Base-by-base conservation (phyloP, 495 filamentous ascomycete species). In the Endocarpon pusillum region DNA sequence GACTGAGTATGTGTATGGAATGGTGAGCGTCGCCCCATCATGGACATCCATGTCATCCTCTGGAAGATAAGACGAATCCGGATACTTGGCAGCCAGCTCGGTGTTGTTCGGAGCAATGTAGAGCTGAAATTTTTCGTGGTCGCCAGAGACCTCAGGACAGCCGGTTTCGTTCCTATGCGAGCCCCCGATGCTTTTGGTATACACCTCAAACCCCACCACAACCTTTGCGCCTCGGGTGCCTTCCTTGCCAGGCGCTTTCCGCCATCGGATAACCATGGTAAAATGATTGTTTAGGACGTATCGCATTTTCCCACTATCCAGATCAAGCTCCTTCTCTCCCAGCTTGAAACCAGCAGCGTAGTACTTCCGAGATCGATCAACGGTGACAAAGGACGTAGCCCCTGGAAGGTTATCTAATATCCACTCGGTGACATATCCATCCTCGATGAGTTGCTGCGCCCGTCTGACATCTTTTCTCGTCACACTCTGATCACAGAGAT, bases 311-410 rank as follows among this genome's bases (percentile, higher is more conserved):
- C 71, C 76, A 5, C 67, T 69, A 22, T 51, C 54, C 2, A 67
- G 53, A 0, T 72, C 73, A 29, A 64, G 63, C 35, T 91, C 80
- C 38, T 72, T 73, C 43, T 76, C 82, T 1, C 86, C 86, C 19
- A 94, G 57, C 58, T 93, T 94, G 61, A 93, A 94, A n/a, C 86
- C 86, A 10, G 86, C 75, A 16, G 86, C 83, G 48, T 93, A 94
- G 55, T 93, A 93, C 51, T 85, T 93, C 42, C 75, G 72, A 34
- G 67, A 73, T 51, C 81, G 83, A 51, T 94, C 86, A 10, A 82
- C 77, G 0, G 82, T 91, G 28, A 93, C 83, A 45, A 93, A 94
- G 48, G 76, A 85, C 3, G 86, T 93, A 25, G 86, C 86, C 5
- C 86, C 86, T 7, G 86, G 86, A 18, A 94, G 63, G 40, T 94